Evolutionary conservation across 2,329 filamentous ascomycete species (phyloP).

Genomic region (Thermoascus crustaceus): DNA sequence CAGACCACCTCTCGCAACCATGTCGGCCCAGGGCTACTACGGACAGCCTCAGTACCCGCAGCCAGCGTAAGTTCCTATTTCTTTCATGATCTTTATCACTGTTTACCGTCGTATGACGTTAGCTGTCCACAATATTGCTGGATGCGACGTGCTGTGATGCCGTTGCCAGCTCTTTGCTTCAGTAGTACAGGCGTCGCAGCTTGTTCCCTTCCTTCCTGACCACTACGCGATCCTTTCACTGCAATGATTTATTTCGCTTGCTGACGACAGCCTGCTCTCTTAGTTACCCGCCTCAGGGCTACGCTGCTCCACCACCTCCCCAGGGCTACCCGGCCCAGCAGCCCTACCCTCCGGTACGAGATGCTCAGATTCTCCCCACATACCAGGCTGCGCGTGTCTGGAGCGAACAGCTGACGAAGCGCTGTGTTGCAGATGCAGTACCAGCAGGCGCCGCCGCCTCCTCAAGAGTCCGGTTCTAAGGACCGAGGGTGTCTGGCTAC

Average conservation of each 20-base stretch:
- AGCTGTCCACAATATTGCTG: neutral
- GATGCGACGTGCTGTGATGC: neutral
- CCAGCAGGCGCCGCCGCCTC: constrained; percentile 41
- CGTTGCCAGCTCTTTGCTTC: neutral
- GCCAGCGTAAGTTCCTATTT: constrained; percentile 14
- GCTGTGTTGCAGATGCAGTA: constrained; percentile 35
- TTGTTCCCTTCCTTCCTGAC: no score
- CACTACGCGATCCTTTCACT: no score
- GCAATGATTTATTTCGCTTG: no score
- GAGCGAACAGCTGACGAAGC: neutral
- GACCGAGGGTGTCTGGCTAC: constrained; percentile 44
- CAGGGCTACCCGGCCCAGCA: constrained; percentile 27
- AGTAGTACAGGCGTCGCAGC: no score
- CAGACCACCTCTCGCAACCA: constrained; percentile 17
- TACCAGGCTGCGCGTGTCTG: neutral
- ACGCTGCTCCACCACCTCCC: constrained; percentile 24
- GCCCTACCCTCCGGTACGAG: constrained; percentile 14
- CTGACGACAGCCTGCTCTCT: neutral
- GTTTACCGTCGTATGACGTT: constrained; percentile 10
- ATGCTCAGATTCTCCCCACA: neutral
- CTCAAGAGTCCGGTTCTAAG: constrained; percentile 41
- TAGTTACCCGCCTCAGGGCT: constrained; percentile 23
- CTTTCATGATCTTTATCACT: constrained; percentile 13
- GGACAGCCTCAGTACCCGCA: constrained; percentile 14
- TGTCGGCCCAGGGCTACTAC: constrained; percentile 39